These are phyloP conservation scores for Circinella umbellata DNA, from an alignment of 371 early-diverging fungal genomes.

Conservation along the genomic window DNA sequence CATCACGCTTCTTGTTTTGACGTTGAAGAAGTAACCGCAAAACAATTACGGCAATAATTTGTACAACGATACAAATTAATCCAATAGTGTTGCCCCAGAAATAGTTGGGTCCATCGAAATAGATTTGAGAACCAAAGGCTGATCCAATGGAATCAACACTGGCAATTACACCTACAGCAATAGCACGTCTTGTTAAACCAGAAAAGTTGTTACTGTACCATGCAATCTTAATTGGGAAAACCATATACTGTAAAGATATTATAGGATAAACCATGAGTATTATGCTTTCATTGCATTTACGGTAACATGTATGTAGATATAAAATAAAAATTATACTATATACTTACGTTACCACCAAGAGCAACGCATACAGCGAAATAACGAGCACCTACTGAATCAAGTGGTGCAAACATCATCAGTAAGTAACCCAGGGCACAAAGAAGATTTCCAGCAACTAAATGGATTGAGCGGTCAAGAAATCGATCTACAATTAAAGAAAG, in stretches of 20 bases:
- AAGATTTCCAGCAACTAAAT: slow-evolving; percentile 28
- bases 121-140: slow-evolving; percentile 37
- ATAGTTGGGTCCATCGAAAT: slow-evolving; percentile 19
- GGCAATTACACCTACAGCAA: slow-evolving; percentile 36
- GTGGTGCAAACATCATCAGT: slow-evolving; percentile 28
- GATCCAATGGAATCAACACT: slow-evolving; percentile 39
- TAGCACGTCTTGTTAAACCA: slow-evolving; percentile 42
- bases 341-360: slow-evolving; percentile 17
- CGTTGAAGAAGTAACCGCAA: slow-evolving; percentile 22
- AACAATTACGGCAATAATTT: slow-evolving; percentile 24
- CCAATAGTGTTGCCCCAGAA: slow-evolving; percentile 12
- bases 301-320: no score
- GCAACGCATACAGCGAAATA: slow-evolving; percentile 35
- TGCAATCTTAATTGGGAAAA: slow-evolving; percentile 33
- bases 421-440: slow-evolving; percentile 30
- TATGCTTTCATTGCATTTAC: not conserved
- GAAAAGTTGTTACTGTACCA: slow-evolving; percentile 45
- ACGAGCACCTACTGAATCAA: slow-evolving; percentile 6
- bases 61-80: slow-evolving; percentile 20
- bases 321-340: not conserved
- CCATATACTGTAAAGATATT: slow-evolving; percentile 23
- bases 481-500: slow-evolving; percentile 15
- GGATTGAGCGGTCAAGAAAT: slow-evolving; percentile 33
- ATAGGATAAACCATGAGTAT: not conserved
- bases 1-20: slow-evolving; percentile 27